Evolutionary conservation across 1,284 basidiomycete genomes (phyloP).

Genomic region (Rhodofomes roseus): DNA sequence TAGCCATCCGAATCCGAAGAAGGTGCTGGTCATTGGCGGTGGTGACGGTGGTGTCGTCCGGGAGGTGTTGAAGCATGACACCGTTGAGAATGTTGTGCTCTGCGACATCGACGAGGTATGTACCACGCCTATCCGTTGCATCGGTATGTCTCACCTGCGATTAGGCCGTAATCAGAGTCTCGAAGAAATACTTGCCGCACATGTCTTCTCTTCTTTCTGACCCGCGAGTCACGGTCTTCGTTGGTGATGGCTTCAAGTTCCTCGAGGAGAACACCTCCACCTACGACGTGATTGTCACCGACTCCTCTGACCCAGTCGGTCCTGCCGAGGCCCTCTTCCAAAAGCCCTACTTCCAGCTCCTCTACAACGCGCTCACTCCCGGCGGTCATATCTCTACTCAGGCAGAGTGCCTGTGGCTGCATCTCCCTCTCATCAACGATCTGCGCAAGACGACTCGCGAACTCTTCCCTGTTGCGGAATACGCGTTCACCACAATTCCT

Average conservation of each 20-base stretch:
- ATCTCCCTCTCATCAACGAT: conserved; percentile 84
- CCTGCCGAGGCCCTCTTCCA: conserved; percentile 95
- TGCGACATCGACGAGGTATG: conserved; percentile 96
- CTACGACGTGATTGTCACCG: conserved; percentile 99
- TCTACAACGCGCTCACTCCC: conserved; percentile 85
- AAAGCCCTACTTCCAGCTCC: conserved; percentile 95
- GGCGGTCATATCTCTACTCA: conserved; percentile 97
- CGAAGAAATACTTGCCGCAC: conserved; percentile 89
- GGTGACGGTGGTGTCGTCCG: conserved; percentile 97
- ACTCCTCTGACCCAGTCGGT: conserved; percentile 98
- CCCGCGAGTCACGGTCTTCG: conserved; percentile 83
- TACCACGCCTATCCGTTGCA: too few relatives aligned
- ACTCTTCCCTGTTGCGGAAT: conserved; percentile 86
- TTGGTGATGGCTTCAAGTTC: conserved; percentile 98
- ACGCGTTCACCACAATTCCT: conserved; percentile 96
- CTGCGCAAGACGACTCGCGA: conserved; percentile 72
- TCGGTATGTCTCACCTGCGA: conserved; percentile 2
- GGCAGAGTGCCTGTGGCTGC: conserved; percentile 95
- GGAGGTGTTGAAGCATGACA: conserved; percentile 93
- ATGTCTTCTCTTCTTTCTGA: conserved; percentile 88
- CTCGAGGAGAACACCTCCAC: conserved; percentile 84
- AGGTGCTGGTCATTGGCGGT: conserved; percentile 95
- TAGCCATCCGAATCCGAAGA: conserved; percentile 94
- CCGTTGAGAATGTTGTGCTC: conserved; percentile 90
- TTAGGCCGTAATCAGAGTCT: conserved; percentile 93